Evolutionary conservation across 805 yeast species (phyloP).

Genomic region (Brettanomyces nanus): DNA sequence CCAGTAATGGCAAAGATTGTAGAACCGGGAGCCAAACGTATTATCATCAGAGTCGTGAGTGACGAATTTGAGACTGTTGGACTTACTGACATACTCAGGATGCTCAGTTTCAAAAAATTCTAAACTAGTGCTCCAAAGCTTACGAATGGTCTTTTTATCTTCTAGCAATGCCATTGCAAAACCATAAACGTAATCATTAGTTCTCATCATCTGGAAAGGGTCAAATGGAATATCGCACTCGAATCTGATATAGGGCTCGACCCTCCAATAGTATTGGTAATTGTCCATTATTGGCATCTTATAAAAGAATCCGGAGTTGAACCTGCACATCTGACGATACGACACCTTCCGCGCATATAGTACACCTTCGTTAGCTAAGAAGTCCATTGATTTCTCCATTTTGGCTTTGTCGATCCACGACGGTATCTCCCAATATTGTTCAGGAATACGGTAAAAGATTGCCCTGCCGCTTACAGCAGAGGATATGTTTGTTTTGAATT

Average conservation of each 20-base stretch:
- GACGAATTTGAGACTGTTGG: constrained; percentile 37
- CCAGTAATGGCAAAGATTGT: constrained; percentile 55
- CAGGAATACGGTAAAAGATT: constrained; percentile 35
- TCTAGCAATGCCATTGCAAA: constrained; percentile 45
- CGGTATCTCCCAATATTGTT: constrained; percentile 42
- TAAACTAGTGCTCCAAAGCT: constrained; percentile 40
- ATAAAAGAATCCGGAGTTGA: constrained; percentile 44
- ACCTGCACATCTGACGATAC: constrained; percentile 64
- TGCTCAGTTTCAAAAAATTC: constrained; percentile 31
- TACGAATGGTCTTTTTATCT: constrained; percentile 36
- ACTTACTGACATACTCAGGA: constrained; percentile 21
- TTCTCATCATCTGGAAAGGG: constrained; percentile 40
- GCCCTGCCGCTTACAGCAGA: constrained; percentile 33
- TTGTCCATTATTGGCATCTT: constrained; percentile 35
- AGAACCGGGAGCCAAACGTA: constrained; percentile 34
- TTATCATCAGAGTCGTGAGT: constrained; percentile 33
- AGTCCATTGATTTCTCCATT: constrained; percentile 23
- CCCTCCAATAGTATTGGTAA: constrained; percentile 52
- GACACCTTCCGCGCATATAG: constrained; percentile 52
- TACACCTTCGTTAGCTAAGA: constrained; percentile 26
- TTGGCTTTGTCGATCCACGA: constrained; percentile 28
- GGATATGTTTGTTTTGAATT: constrained; percentile 28
- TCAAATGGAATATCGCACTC: constrained; percentile 43
- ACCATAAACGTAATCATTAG: constrained; percentile 38
- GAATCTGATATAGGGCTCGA: constrained; percentile 43